Conservation (phyloP, 768 basidiomycete species). For the Hemileccinum rubropunctum region DNA sequence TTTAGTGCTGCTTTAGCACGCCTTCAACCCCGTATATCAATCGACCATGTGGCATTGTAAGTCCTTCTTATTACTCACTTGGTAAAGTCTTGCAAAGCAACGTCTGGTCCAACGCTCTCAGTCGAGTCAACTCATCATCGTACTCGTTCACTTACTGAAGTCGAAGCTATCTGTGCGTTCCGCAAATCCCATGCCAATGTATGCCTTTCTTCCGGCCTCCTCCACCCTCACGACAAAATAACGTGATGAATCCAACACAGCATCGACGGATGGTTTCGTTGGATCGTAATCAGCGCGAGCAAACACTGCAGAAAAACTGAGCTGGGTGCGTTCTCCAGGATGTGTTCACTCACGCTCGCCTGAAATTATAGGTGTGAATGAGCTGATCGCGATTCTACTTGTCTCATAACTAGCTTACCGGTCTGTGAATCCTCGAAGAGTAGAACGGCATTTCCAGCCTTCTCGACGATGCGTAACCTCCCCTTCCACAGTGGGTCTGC, state of each 20-base stretch:
- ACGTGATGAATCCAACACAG: constrained; percentile 91
- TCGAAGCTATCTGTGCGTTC: constrained; percentile 90
- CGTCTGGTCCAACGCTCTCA: constrained; percentile 47
- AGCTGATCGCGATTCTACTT: constrained; percentile 3
- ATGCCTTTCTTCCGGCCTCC: constrained; percentile 83
- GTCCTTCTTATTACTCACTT: constrained; percentile 46
- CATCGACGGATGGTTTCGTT: constrained; percentile 80
- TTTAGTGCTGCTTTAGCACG: constrained; percentile 64
- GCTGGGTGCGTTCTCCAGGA: constrained; percentile 8
- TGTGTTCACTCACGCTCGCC: constrained; percentile 60
- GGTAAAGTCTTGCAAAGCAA: constrained; percentile 82
- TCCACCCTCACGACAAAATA: constrained; percentile 94
- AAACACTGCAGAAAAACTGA: constrained; percentile 57
- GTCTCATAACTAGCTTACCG: constrained; percentile 46
- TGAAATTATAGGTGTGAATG: constrained; percentile 20
- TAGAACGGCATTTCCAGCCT: constrained; percentile 61
- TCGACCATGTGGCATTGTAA: background rate
- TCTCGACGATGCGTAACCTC: constrained; percentile 80
- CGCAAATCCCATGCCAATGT: constrained; percentile 90
- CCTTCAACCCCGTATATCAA: constrained; percentile 32
- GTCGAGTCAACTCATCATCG: background rate
- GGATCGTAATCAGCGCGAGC: constrained; percentile 83
- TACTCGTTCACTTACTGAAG: constrained; percentile 61
- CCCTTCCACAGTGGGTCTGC: constrained; percentile 88
- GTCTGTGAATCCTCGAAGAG: constrained; percentile 79